Percentiles rank a stretch among this genome's conserved stretches.
These are phyloP conservation scores for Kuraishia hungarica DNA, from an alignment of 805 yeast genomes.

Conservation along the genomic window DNA sequence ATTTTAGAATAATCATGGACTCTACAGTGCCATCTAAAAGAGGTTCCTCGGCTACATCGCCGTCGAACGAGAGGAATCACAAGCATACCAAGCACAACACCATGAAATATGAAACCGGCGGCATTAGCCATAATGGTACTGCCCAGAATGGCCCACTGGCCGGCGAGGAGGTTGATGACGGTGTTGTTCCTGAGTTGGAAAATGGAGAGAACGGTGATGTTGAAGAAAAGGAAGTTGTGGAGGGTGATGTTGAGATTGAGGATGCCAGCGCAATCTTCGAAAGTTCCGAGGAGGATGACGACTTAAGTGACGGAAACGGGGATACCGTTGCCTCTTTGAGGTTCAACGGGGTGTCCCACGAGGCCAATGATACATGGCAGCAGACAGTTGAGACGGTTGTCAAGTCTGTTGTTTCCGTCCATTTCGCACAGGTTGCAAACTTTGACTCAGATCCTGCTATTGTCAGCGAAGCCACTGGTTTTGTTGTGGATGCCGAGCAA, in stretches of 20 bases:
- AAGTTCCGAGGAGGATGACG: conserved; percentile 1
- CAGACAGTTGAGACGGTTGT: conserved; percentile 75
- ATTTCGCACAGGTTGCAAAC: conserved; percentile 76
- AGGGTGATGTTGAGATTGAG: conserved; percentile 6
- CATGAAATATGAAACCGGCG: not conserved
- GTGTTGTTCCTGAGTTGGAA: not conserved
- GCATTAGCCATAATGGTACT: not conserved
- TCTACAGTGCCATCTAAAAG: conserved; percentile 6
- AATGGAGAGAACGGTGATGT: not conserved
- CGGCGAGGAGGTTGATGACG: not conserved
- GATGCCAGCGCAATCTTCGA: conserved; percentile 1
- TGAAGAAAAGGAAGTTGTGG: conserved; percentile 1
- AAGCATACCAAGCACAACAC: not conserved
- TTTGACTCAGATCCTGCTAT: conserved; percentile 81
- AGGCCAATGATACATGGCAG: conserved; percentile 52
- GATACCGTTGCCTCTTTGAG: not conserved
- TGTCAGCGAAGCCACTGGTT: conserved; percentile 91
- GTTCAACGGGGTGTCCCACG: conserved; percentile 8
- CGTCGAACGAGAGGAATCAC: not conserved
- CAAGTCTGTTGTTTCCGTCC: conserved; percentile 79
- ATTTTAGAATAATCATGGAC: not conserved
- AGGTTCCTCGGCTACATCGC: conserved; percentile 1
- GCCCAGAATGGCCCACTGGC: not conserved
- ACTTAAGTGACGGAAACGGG: conserved; percentile 4
- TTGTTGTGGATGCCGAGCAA: conserved; percentile 73